Conservation (phyloP, 169 alveolate genomes). For the Plasmodium relictum region DNA sequence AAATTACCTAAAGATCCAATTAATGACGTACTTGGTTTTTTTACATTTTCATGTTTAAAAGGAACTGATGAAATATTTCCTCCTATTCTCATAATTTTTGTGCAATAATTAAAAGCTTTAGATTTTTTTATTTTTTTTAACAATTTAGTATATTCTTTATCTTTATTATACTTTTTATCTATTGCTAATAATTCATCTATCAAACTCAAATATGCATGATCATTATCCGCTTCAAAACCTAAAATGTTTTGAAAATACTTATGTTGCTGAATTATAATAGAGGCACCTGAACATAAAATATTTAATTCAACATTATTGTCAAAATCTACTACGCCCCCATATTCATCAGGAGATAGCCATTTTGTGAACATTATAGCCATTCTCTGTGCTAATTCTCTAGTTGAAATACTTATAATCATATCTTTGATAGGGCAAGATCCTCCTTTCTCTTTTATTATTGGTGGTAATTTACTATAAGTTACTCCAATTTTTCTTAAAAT, state of each 20-base stretch:
- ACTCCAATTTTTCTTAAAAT: conserved; percentile 59
- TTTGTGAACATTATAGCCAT: conserved; percentile 50
- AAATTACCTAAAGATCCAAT: conserved; percentile 72
- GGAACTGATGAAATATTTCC: conserved; percentile 64
- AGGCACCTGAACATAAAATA: conserved; percentile 58
- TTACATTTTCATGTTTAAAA: conserved; percentile 71
- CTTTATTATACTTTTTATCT: conserved; percentile 46
- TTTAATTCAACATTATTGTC: conserved; percentile 48
- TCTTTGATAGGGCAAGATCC: conserved; percentile 22
- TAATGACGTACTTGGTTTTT: conserved; percentile 57
- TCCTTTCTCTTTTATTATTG: conserved; percentile 27
- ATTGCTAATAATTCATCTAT: conserved; percentile 62
- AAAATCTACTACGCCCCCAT: conserved; percentile 32
- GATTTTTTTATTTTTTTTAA: conserved; percentile 57
- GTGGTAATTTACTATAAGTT: conserved; percentile 46
- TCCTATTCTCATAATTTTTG: conserved; percentile 60
- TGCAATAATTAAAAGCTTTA: conserved; percentile 59
- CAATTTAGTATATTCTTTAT: background rate
- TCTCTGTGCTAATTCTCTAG: conserved; percentile 66
- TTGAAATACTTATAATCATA: conserved; percentile 41
- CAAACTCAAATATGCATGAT: conserved; percentile 53
- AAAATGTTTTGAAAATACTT: conserved; percentile 45
- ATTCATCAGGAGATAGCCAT: conserved; percentile 59
- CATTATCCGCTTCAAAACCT: conserved; percentile 50
- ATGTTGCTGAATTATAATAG: conserved; percentile 67